phyloP scores from a whole-genome alignment of 768 basidiomycete genomes.

The Leccinum variicolor region DNA sequence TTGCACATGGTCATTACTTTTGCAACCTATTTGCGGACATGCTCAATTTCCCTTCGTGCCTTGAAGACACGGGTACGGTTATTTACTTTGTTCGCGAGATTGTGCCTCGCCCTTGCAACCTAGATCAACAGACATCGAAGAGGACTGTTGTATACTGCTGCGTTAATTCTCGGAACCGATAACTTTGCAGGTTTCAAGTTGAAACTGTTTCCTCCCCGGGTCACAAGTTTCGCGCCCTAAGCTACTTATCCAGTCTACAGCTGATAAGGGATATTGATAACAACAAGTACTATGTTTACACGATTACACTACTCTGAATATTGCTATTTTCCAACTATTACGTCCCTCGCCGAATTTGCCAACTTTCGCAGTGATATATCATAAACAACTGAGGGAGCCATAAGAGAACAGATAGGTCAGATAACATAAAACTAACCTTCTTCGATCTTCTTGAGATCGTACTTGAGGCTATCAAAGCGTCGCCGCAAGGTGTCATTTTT shows the following conservation, averaged over 20 bases:
- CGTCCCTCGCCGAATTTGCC: conserved; percentile 26
- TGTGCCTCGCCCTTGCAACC: not conserved
- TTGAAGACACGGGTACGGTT: not conserved
- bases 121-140: not conserved
- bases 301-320: not conserved
- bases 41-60: not conserved
- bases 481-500: conserved; percentile 77
- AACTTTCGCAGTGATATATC: conserved; percentile 78
- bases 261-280: not conserved
- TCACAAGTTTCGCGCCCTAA: too few relatives aligned
- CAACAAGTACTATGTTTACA: not conserved
- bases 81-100: too few relatives aligned
- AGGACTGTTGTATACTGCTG: too few relatives aligned
- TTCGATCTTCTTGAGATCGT: conserved; percentile 86
- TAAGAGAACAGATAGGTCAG: not conserved
- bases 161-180: too few relatives aligned
- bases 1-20: not conserved
- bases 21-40: not conserved
- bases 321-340: not conserved
- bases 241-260: not conserved
- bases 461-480: conserved; percentile 79
- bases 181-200: not conserved
- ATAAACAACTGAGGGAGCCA: conserved; percentile 61
- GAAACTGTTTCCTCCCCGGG: not conserved
- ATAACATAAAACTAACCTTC: conserved; percentile 53